phyloP scores from a whole-genome alignment of 2,329 filamentous ascomycete species.

The Canariomyces notabilis region DNA sequence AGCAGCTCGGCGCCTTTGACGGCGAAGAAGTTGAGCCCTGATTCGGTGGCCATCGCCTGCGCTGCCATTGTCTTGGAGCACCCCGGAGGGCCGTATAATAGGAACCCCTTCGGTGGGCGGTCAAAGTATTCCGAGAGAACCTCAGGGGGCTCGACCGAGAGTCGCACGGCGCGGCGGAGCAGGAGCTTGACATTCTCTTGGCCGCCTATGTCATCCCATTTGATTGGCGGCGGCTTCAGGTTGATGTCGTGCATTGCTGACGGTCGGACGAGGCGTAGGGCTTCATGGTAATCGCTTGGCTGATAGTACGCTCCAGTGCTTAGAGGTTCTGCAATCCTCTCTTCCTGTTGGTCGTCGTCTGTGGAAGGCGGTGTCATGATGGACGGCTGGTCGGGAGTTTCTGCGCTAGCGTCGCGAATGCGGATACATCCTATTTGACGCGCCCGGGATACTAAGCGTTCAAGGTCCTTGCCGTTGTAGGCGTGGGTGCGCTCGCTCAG shows the following conservation, averaged over 20 bases:
- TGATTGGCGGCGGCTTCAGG: slow-evolving; percentile 78
- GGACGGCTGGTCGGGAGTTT: slow-evolving; percentile 31
- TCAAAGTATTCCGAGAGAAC: slow-evolving; percentile 35
- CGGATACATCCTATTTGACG: slow-evolving; percentile 28
- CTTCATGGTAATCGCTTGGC: slow-evolving; percentile 55
- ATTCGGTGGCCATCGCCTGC: slow-evolving; percentile 85
- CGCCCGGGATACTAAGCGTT: slow-evolving; percentile 56
- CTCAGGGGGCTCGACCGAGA: slow-evolving; percentile 31
- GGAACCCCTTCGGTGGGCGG: slow-evolving; percentile 70
- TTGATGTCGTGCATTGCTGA: slow-evolving; percentile 87
- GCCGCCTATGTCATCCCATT: slow-evolving; percentile 84
- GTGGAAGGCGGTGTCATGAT: not conserved
- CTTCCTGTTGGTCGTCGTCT: slow-evolving; percentile 12
- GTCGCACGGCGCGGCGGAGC: slow-evolving; percentile 47
- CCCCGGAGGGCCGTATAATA: slow-evolving; percentile 88
- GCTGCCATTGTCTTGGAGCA: slow-evolving; percentile 93
- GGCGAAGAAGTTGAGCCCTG: slow-evolving; percentile 86
- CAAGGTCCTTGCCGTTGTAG: slow-evolving; percentile 74
- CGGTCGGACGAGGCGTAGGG: slow-evolving; percentile 66
- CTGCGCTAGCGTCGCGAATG: slow-evolving; percentile 2
- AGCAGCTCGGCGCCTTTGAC: slow-evolving; percentile 91
- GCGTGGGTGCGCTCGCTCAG: slow-evolving; percentile 78
- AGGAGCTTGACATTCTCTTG: slow-evolving; percentile 68
- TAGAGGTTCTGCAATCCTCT: not conserved
- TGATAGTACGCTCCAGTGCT: slow-evolving; percentile 31